Conservation (phyloP, 805 yeast species). For the Candida coquimbonensis region DNA sequence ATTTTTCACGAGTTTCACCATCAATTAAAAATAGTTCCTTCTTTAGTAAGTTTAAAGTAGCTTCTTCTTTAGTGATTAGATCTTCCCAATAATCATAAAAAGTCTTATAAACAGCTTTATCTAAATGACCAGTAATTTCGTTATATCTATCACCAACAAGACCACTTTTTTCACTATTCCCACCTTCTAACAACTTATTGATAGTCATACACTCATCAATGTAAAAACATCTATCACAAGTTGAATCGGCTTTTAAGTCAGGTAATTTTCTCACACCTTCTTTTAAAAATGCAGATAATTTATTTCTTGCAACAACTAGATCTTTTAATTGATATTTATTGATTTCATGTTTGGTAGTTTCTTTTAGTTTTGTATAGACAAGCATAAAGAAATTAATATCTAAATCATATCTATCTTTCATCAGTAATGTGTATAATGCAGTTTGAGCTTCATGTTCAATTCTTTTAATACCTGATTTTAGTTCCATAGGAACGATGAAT, state of each 20-base stretch:
- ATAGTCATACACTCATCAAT: conserved; percentile 57
- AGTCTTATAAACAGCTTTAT: conserved; percentile 33
- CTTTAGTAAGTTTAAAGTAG: conserved; percentile 41
- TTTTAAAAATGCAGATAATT: conserved; percentile 51
- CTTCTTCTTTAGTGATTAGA: conserved; percentile 68
- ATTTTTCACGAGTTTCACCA: conserved; percentile 49
- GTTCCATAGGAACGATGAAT: conserved; percentile 71
- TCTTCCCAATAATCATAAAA: conserved; percentile 73
- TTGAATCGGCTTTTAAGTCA: conserved; percentile 40
- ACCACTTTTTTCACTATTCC: conserved; percentile 48
- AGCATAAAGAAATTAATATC: conserved; percentile 59
- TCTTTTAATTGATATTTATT: conserved; percentile 53
- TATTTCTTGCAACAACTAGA: conserved; percentile 66
- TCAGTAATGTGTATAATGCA: conserved; percentile 67
- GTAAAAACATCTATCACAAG: conserved; percentile 57
- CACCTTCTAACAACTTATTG: conserved; percentile 53
- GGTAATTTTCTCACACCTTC: conserved; percentile 48
- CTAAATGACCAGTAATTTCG: conserved; percentile 44
- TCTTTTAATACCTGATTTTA: conserved; percentile 74
- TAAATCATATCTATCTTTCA: conserved; percentile 72
- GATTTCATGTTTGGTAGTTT: conserved; percentile 48
- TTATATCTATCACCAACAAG: conserved; percentile 41
- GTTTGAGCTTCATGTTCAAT: conserved; percentile 82
- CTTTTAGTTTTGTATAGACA: conserved; percentile 61
- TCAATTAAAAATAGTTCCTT: conserved; percentile 55